Evolutionary conservation across 2,329 filamentous ascomycete genomes (phyloP).

Genomic region (Tolypocladium sp.): DNA sequence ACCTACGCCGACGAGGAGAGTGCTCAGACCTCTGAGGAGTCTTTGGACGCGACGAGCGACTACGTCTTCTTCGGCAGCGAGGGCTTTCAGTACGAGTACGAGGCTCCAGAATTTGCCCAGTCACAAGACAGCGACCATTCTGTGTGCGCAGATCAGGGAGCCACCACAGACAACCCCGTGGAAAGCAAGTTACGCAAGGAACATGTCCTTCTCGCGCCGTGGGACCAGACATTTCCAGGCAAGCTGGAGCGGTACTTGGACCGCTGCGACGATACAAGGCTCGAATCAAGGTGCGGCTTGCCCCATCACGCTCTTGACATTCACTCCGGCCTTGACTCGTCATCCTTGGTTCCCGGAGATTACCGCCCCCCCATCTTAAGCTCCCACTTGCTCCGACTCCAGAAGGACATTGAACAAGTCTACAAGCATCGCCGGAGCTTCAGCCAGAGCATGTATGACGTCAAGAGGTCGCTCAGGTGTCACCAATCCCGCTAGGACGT

Average conservation of each 20-base stretch:
- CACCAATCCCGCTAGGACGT: constrained; percentile 1
- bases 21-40: not conserved
- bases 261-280: not conserved
- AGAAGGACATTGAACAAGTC: not conserved
- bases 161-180: not conserved
- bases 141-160: not conserved
- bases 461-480: not conserved
- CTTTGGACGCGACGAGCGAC: not conserved
- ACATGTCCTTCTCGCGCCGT: not conserved
- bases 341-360: not conserved
- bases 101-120: not conserved
- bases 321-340: not conserved
- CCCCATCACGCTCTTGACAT: not conserved
- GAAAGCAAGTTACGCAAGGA: not conserved
- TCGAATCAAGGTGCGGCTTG: not conserved
- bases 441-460: not conserved
- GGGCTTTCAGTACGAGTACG: not conserved
- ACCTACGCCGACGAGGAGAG: not conserved
- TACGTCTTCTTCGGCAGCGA: not conserved
- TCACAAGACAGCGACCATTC: not conserved
- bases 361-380: not conserved
- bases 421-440: not conserved
- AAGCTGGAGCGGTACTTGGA: constrained; percentile 2
- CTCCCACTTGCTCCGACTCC: not conserved
- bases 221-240: not conserved